phyloP scores from a whole-genome alignment of 768 basidiomycete genomes.

The Tephrocybe rancida region DNA sequence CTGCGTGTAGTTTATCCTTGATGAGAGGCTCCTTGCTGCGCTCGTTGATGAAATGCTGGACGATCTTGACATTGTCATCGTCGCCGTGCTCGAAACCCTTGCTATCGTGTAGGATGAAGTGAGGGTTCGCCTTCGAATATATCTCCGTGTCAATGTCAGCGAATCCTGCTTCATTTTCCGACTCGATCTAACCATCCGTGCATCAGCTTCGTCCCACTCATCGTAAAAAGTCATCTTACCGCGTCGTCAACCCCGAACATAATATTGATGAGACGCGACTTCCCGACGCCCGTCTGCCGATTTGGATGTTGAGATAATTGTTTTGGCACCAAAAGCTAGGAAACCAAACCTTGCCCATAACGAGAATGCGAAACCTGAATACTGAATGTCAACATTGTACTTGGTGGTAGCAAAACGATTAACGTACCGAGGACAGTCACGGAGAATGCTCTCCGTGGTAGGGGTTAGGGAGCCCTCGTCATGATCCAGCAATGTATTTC shows the following conservation, averaged over 20 bases:
- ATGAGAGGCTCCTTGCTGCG: conserved; percentile 17
- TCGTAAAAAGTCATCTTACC: conserved; percentile 10
- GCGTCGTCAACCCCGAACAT: conserved; percentile 28
- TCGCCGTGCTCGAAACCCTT: conserved; percentile 31
- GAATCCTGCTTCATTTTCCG: conserved; percentile 19
- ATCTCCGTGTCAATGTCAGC: conserved; percentile 30
- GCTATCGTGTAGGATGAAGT: conserved; percentile 32
- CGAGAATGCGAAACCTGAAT: conserved; percentile 25
- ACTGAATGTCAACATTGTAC: background rate
- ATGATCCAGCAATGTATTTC: background rate
- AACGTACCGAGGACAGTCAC: conserved; percentile 16
- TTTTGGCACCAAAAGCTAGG: background rate
- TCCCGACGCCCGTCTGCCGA: conserved; percentile 29
- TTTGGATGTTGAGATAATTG: background rate
- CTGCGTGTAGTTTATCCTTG: conserved; percentile 29
- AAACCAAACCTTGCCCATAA: conserved; percentile 26
- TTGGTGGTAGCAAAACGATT: background rate
- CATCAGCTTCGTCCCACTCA: background rate
- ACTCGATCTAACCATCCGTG: conserved; percentile 17
- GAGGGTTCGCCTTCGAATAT: conserved; percentile 23
- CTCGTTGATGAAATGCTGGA: conserved; percentile 24
- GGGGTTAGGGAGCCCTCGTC: conserved; percentile 1
- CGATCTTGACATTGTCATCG: conserved; percentile 22
- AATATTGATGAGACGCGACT: conserved; percentile 29
- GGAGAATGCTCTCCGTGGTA: conserved; percentile 16